Conservation (phyloP, 768 basidiomycete species). For the Mycena latifolia region DNA sequence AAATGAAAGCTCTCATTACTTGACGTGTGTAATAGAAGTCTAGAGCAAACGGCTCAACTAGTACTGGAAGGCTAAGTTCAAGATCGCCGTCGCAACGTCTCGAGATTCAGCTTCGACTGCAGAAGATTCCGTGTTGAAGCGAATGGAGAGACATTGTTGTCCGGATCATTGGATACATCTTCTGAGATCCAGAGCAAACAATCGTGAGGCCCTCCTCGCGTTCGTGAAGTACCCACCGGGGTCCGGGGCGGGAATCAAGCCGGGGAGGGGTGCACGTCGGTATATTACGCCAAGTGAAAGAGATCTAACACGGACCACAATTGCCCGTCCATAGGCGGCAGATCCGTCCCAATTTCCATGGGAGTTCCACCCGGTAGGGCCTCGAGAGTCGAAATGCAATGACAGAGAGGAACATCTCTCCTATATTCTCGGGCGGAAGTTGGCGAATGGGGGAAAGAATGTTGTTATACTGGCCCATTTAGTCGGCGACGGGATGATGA, state of each 20-base stretch:
- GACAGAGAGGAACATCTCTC: conserved; percentile 22
- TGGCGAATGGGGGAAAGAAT: conserved; percentile 11
- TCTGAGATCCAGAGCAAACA: conserved; percentile 3
- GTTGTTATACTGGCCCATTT: not conserved
- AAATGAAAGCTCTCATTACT: too few species aligned
- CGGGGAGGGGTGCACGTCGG: not conserved
- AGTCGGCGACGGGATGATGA: too few species aligned
- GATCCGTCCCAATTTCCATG: conserved; percentile 21
- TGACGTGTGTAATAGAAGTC: too few species aligned
- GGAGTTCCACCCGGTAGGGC: not conserved
- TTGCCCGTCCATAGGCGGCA: conserved; percentile 13
- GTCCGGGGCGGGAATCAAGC: not conserved
- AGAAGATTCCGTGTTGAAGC: not conserved
- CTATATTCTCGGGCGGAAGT: conserved; percentile 13
- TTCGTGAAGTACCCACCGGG: not conserved
- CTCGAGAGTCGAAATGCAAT: not conserved
- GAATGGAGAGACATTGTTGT: conserved; percentile 13
- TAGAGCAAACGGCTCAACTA: too few species aligned
- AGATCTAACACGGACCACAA: conserved; percentile 24
- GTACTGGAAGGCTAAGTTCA: too few species aligned
- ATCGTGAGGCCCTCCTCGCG: not conserved
- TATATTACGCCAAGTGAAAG: too few species aligned
- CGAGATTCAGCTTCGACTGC: too few species aligned
- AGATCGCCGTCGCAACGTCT: too few species aligned
- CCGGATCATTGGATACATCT: conserved; percentile 4